Conservation (phyloP, 768 basidiomycete species). For the Amanita polypyramis region DNA sequence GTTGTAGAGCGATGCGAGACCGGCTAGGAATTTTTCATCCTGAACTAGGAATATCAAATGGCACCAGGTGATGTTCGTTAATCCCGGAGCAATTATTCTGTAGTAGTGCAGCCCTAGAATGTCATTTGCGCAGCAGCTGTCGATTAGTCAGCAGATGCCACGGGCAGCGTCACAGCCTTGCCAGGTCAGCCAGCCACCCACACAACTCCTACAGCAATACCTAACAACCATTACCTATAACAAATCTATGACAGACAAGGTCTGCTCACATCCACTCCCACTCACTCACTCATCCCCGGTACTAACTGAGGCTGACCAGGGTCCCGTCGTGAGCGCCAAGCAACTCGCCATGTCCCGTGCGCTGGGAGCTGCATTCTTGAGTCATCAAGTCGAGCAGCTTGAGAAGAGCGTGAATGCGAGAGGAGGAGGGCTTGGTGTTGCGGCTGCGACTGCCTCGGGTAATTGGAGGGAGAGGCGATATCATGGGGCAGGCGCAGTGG, state of each 20-base stretch:
- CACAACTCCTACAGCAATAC: neutral
- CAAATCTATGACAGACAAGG: neutral
- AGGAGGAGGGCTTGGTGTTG: neutral
- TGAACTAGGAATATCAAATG: too few relatives aligned
- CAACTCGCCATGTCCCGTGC: conserved; percentile 80
- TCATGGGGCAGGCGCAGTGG: conserved; percentile 1
- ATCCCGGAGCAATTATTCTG: too few relatives aligned
- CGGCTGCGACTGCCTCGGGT: conserved; percentile 24
- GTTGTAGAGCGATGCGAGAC: too few relatives aligned
- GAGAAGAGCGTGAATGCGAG: conserved; percentile 58
- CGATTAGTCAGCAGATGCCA: neutral
- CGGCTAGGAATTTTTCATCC: too few relatives aligned
- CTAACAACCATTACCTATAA: neutral
- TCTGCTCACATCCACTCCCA: neutral
- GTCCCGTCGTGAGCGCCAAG: conserved; percentile 21
- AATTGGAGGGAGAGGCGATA: conserved; percentile 50
- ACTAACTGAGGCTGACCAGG: neutral
- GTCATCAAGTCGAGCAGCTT: conserved; percentile 81
- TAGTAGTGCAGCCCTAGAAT: neutral
- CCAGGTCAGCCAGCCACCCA: neutral
- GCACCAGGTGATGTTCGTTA: too few relatives aligned
- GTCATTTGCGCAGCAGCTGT: neutral
- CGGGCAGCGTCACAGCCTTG: conserved; percentile 6
- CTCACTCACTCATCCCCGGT: too few relatives aligned
- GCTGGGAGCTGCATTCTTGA: conserved; percentile 78